These are phyloP conservation scores for Xylaria sp. DNA, from an alignment of 2,329 filamentous ascomycete species.

Conservation along the genomic window DNA sequence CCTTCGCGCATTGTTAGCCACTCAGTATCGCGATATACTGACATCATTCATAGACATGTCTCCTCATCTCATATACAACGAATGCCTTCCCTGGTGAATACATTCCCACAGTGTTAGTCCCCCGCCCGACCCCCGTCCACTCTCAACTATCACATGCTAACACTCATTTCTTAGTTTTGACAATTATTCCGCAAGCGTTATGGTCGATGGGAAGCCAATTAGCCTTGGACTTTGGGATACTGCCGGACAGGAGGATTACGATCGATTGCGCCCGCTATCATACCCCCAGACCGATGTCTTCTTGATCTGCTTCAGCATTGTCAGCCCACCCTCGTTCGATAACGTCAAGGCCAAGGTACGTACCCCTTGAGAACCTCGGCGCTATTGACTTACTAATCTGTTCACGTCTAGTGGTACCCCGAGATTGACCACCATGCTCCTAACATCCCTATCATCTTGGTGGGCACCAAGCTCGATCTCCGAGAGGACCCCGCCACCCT, in stretches of 20 bases:
- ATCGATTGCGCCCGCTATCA: constrained; percentile 90
- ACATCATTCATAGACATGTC: constrained; percentile 78
- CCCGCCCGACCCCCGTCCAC: background rate
- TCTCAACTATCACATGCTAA: constrained; percentile 35
- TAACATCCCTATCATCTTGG: constrained; percentile 94
- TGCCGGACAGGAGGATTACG: constrained; percentile 98
- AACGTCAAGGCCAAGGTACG: constrained; percentile 98
- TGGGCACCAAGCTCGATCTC: constrained; percentile 96
- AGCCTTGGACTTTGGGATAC: constrained; percentile 98
- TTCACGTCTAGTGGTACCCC: constrained; percentile 80
- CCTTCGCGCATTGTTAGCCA: constrained; percentile 8
- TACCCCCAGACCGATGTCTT: constrained; percentile 99
- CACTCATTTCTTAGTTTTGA: constrained; percentile 75
- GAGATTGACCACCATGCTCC: constrained; percentile 98
- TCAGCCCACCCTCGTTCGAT: constrained; percentile 97
- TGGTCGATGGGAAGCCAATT: constrained; percentile 98
- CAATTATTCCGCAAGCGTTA: constrained; percentile 98
- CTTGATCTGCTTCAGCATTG: constrained; percentile 97
- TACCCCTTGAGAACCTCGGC: background rate
- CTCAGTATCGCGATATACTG: background rate
- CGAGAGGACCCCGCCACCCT: constrained; percentile 87
- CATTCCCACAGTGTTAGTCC: constrained; percentile 92
- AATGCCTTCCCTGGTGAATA: constrained; percentile 99
- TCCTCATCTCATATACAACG: constrained; percentile 98
- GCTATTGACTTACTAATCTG: constrained; percentile 33